These are phyloP conservation scores for Pythium apleroticum DNA, from an alignment of 352 stramenopile genomes.

Conservation along the genomic window DNA sequence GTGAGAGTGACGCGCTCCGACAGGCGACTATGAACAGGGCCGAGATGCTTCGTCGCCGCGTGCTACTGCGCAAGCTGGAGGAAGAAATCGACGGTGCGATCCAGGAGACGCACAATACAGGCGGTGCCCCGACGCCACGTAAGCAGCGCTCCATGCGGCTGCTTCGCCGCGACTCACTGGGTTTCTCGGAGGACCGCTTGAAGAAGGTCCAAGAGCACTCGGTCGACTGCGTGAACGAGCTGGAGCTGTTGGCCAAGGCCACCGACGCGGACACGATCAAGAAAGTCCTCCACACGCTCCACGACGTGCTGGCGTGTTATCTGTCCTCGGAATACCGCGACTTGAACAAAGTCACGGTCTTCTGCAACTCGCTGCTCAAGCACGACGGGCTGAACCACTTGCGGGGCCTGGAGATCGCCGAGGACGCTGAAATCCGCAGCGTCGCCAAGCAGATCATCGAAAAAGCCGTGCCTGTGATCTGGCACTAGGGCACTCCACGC, in stretches of 20 bases:
- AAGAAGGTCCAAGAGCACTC: slow-evolving; percentile 57
- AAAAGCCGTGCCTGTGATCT: slow-evolving; percentile 79
- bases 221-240: slow-evolving; percentile 57
- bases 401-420: slow-evolving; percentile 48
- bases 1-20: slow-evolving; percentile 63
- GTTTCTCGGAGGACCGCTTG: slow-evolving; percentile 50
- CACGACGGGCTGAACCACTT: slow-evolving; percentile 71
- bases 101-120: slow-evolving; percentile 42
- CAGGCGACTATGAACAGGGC: slow-evolving; percentile 50
- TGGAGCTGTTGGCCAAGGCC: slow-evolving; percentile 40
- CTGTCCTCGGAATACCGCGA: slow-evolving; percentile 68
- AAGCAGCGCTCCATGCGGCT: slow-evolving; percentile 21
- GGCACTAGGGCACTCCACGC: slow-evolving; percentile 43
- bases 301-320: slow-evolving; percentile 72
- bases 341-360: slow-evolving; percentile 80
- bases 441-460: slow-evolving; percentile 79
- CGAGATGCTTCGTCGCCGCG: slow-evolving; percentile 62
- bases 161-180: slow-evolving; percentile 30
- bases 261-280: slow-evolving; percentile 31
- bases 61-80: slow-evolving; percentile 67
- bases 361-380: slow-evolving; percentile 80
- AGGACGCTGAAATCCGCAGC: slow-evolving; percentile 51
- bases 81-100: slow-evolving; percentile 73
- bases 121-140: neutral
- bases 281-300: slow-evolving; percentile 53